Evolutionary conservation across 345 rosid genomes (phyloP), one percentile per base, ranked within the genome.

Genomic region (Anacardium occidentale): DNA sequence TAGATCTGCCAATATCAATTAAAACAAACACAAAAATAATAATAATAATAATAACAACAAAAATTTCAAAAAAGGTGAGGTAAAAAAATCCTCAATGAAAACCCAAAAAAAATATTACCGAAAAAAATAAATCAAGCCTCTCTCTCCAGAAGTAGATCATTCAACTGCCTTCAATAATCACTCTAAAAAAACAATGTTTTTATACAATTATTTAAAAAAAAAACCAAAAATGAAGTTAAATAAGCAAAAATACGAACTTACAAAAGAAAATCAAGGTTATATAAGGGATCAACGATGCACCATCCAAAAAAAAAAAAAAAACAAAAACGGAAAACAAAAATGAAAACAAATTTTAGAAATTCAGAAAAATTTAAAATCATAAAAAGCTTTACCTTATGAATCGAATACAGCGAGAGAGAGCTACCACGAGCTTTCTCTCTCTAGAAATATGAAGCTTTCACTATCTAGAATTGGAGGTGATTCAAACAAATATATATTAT

Each of bases 1-100:
- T 80, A 90, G 98, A 94, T 94, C 98, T 89, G 80, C 80, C 66
- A 63, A 67, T 40, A 59, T 10, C 22, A 64, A 56, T 40, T 68
- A 29, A 25, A 59, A 57, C 25, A 45, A 69, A 25, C 69, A 29
- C 58, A 51, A 61, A 62, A 50, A 1, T n/a, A n/a, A n/a, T n/a
- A n/a, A n/a, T n/a, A n/a, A n/a, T n/a, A n/a, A n/a, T n/a, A n/a
- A n/a, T n/a, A 44, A 66, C 1, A 0, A 3, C 7, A 6, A 45
- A 13, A 22, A 13, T 12, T 40, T 62, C 51, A 34, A 68, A 78
- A 75, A 66, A 5, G 14, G 75, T 78, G 80, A 71, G 82, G 76
- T 75, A 32, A 62, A 71, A 29, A 50, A 85, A 29, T 29, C 64
- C 56, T 47, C 11, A 40, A 66, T 58, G 7, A 68, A 20, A 20